phyloP scores from a whole-genome alignment of 495 filamentous ascomycete genomes.

The Penicillium steckii region DNA sequence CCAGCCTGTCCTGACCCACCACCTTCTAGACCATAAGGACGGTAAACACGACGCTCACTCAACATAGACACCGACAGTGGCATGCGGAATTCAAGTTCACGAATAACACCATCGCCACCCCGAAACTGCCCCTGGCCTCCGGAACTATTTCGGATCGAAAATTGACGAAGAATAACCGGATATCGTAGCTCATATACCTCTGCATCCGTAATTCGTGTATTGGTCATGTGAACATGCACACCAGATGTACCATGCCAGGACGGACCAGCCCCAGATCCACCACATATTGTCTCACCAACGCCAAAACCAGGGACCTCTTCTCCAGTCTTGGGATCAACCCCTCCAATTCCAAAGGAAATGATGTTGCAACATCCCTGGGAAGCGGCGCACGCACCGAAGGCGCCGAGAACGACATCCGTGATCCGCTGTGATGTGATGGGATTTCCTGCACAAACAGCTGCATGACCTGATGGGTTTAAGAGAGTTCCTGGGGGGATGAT shows the following conservation, averaged over 20 bases:
- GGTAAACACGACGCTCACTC: slow-evolving; percentile 76
- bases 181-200: slow-evolving; percentile 86
- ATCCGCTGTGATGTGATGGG: slow-evolving; percentile 79
- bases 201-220: slow-evolving; percentile 87
- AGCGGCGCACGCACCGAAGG: slow-evolving; percentile 81
- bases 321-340: slow-evolving; percentile 18
- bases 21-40: slow-evolving; percentile 80
- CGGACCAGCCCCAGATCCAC: slow-evolving; percentile 77
- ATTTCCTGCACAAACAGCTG: slow-evolving; percentile 86
- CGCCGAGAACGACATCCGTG: slow-evolving; percentile 80
- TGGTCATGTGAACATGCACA: slow-evolving; percentile 92
- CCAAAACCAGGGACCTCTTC: slow-evolving; percentile 59
- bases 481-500: slow-evolving; percentile 76
- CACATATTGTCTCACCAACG: slow-evolving; percentile 88
- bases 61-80: slow-evolving; percentile 80
- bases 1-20: slow-evolving; percentile 36
- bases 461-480: slow-evolving; percentile 68
- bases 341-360: slow-evolving; percentile 36
- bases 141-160: slow-evolving; percentile 71
- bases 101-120: slow-evolving; percentile 36
- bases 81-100: slow-evolving; percentile 32
- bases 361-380: slow-evolving; percentile 85
- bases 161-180: slow-evolving; percentile 77
- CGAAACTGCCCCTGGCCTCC: slow-evolving; percentile 30
- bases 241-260: slow-evolving; percentile 79